These are phyloP conservation scores for Cylindricascospora bacillispora DNA, from an alignment of 1,139 yeast species.

Conservation along the genomic window DNA sequence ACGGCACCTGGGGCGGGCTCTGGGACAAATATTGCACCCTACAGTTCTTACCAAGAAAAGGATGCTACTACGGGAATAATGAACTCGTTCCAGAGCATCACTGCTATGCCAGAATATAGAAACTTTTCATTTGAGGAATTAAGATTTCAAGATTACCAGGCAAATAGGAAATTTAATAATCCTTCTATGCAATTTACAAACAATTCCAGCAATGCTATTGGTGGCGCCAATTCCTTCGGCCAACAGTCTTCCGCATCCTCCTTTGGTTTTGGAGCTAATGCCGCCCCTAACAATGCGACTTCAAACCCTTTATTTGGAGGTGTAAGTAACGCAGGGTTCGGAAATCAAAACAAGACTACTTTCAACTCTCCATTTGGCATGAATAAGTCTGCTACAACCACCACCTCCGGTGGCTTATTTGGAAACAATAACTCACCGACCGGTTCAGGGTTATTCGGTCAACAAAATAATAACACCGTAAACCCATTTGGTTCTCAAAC, in stretches of 20 bases:
- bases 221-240: slow-evolving; percentile 26
- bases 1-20: slow-evolving; percentile 7
- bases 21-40: slow-evolving; percentile 68
- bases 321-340: slow-evolving; percentile 10
- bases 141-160: slow-evolving; percentile 78
- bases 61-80: slow-evolving; percentile 50
- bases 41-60: slow-evolving; percentile 53
- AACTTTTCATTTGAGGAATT: slow-evolving; percentile 78
- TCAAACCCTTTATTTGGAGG: slow-evolving; percentile 8
- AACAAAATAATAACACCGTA: slow-evolving; percentile 3
- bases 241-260: slow-evolving; percentile 6
- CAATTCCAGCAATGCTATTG: slow-evolving; percentile 16
- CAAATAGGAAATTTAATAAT: slow-evolving; percentile 44
- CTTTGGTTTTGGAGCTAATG: slow-evolving; percentile 17
- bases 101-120: slow-evolving; percentile 83
- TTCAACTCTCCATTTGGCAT: slow-evolving; percentile 2
- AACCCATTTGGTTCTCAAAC: background rate
- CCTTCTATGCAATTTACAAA: slow-evolving; percentile 5
- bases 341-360: slow-evolving; percentile 10
- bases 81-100: slow-evolving; percentile 58
- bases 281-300: slow-evolving; percentile 6
- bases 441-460: slow-evolving; percentile 18
- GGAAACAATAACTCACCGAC: slow-evolving; percentile 20
- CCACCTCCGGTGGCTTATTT: slow-evolving; percentile 24
- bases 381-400: slow-evolving; percentile 7